These are phyloP conservation scores for Pichiaceae sp. DNA, from an alignment of 1,139 yeast species.

Conservation along the genomic window DNA sequence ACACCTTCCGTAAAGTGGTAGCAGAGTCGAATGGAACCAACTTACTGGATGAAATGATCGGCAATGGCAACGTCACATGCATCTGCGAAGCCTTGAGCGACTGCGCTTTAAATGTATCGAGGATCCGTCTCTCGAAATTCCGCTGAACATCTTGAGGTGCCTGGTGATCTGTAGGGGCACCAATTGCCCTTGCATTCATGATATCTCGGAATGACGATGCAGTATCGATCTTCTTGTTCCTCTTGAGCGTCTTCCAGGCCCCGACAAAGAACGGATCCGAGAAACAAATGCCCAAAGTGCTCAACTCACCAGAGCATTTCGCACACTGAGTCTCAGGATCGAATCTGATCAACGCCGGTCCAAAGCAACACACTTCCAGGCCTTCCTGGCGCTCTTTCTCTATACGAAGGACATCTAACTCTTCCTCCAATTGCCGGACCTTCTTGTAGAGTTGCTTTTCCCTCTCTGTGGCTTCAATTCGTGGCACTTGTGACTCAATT, in stretches of 20 bases:
- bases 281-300: slow-evolving; percentile 32
- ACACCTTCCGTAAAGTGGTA: not conserved
- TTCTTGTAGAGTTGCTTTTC: not conserved
- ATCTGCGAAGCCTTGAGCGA: not conserved
- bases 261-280: slow-evolving; percentile 27
- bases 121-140: slow-evolving; percentile 11
- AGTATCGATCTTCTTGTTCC: not conserved
- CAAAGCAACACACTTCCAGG: slow-evolving; percentile 23
- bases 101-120: slow-evolving; percentile 17
- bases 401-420: not conserved
- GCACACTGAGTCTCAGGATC: slow-evolving; percentile 27
- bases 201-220: slow-evolving; percentile 4
- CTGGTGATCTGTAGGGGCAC: slow-evolving; percentile 2
- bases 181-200: slow-evolving; percentile 6
- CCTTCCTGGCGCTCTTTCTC: slow-evolving; percentile 1
- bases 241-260: not conserved
- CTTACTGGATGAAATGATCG: not conserved
- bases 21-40: not conserved
- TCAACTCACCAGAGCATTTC: slow-evolving; percentile 33
- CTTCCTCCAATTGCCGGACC: slow-evolving; percentile 4
- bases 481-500: not conserved
- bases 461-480: not conserved
- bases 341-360: slow-evolving; percentile 28
- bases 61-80: not conserved
- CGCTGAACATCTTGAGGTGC: slow-evolving; percentile 11